A percentile compares a stretch with the other conserved stretches of the same genome.
These are phyloP conservation scores for Gymnopus androsaceus DNA, from an alignment of 1,284 basidiomycete genomes.

Conservation along the genomic window DNA sequence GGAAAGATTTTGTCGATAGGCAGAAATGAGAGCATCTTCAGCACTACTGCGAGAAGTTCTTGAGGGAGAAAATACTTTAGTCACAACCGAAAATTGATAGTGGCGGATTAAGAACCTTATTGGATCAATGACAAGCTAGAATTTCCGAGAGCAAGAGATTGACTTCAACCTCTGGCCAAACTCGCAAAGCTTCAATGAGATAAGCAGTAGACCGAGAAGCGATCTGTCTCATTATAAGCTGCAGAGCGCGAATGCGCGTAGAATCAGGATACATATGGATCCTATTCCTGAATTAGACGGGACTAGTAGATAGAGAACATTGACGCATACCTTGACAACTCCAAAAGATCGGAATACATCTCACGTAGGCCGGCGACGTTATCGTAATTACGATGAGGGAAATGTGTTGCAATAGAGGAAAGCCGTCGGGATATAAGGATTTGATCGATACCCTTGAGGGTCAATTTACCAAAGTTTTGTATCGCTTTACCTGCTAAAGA, in stretches of 20 bases:
- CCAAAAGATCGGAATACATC: constrained; percentile 13
- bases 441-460: constrained; percentile 13
- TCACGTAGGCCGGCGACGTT: neutral
- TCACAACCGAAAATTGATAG: too few relatives aligned
- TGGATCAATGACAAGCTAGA: constrained; percentile 5
- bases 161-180: constrained; percentile 5
- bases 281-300: too few relatives aligned
- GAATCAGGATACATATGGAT: constrained; percentile 6
- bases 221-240: constrained; percentile 7
- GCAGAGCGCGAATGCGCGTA: constrained; percentile 4
- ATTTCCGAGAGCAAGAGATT: constrained; percentile 5
- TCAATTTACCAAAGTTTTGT: constrained; percentile 8
- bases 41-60: neutral
- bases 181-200: neutral
- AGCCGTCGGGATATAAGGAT: constrained; percentile 11
- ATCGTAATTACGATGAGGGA: constrained; percentile 4
- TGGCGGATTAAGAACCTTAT: neutral
- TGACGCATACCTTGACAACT: constrained; percentile 9
- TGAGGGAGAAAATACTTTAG: too few relatives aligned
- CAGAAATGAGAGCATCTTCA: neutral
- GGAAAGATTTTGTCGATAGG: neutral
- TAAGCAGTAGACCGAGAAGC: constrained; percentile 4
- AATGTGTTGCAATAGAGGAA: constrained; percentile 3
- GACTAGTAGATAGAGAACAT: neutral
- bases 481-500: constrained; percentile 11